A percentile compares a stretch with the other conserved stretches of the same genome.
These are phyloP conservation scores for Fulvia fulva DNA, from an alignment of 2,329 filamentous ascomycete species.

Conservation along the genomic window DNA sequence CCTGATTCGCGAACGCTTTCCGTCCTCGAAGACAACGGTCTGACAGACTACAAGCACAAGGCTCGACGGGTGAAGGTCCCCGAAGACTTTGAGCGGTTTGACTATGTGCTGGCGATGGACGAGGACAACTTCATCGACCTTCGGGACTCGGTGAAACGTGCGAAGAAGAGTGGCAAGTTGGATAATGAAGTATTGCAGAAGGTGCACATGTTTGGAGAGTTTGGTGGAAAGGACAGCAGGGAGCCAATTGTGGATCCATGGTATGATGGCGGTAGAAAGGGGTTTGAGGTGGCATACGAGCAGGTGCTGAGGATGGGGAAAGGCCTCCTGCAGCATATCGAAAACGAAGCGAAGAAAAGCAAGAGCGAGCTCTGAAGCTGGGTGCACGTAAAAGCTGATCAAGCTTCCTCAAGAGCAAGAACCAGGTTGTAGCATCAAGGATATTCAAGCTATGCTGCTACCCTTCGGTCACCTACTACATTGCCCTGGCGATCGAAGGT, in stretches of 20 bases:
- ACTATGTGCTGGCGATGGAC: conserved; percentile 97
- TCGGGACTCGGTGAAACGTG: conserved; percentile 52
- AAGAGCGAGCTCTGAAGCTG: conserved; percentile 3
- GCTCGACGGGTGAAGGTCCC: conserved; percentile 66
- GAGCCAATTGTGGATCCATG: conserved; percentile 85
- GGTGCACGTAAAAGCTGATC: not conserved
- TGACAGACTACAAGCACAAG: conserved; percentile 70
- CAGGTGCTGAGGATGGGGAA: conserved; percentile 73
- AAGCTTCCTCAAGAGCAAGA: too few relatives aligned
- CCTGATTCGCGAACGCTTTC: conserved; percentile 82
- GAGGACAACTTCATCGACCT: conserved; percentile 72
- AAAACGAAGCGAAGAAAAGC: conserved; percentile 30
- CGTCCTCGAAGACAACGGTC: conserved; percentile 64
- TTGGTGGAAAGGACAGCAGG: conserved; percentile 52
- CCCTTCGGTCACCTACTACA: too few relatives aligned
- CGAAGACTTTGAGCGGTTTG: conserved; percentile 77
- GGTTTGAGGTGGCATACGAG: conserved; percentile 82
- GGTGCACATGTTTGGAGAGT: conserved; percentile 72
- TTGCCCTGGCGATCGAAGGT: too few relatives aligned
- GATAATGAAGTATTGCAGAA: conserved; percentile 35
- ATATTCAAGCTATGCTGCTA: too few relatives aligned
- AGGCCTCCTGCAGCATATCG: conserved; percentile 66
- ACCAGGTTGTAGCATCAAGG: too few relatives aligned
- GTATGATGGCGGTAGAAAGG: conserved; percentile 82
- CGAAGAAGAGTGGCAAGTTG: conserved; percentile 41